Evolutionary conservation across 129 eudicot species (phyloP).

Genomic region (Helianthus tuberosus): DNA sequence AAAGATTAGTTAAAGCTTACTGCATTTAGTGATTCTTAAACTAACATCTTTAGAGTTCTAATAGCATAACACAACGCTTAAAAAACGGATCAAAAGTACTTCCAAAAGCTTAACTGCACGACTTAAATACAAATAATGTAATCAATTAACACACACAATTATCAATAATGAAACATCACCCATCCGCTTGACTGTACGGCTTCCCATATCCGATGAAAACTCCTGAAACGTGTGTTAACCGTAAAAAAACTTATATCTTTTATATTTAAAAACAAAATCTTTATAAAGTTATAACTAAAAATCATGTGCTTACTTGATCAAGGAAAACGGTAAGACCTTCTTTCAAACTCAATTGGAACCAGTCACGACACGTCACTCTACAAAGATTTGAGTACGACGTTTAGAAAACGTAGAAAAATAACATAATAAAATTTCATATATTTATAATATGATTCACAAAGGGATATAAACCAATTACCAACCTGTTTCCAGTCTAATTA

Average conservation of each 20-base stretch:
- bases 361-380: constrained; percentile 97
- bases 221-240: constrained; percentile 51
- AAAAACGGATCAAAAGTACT: no score
- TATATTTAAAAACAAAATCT: neutral
- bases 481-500: constrained; percentile 99
- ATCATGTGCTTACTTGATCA: constrained; percentile 64
- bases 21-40: no score
- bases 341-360: constrained; percentile 98
- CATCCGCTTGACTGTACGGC: constrained; percentile 94
- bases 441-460: neutral
- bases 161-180: constrained; percentile 90
- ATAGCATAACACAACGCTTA: no score
- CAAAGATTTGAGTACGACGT: neutral
- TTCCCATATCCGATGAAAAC: constrained; percentile 96
- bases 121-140: no score
- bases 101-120: no score
- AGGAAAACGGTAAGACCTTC: constrained; percentile 99
- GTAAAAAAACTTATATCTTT: neutral
- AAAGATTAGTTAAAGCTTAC: no score
- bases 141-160: no score
- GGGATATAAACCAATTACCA: constrained; percentile 46
- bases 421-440: neutral
- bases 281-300: neutral
- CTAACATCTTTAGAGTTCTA: no score
- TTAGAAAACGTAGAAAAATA: neutral